phyloP scores from a whole-genome alignment of 2,329 filamentous ascomycete species.

The Mycosphaerelloides madeirae region DNA sequence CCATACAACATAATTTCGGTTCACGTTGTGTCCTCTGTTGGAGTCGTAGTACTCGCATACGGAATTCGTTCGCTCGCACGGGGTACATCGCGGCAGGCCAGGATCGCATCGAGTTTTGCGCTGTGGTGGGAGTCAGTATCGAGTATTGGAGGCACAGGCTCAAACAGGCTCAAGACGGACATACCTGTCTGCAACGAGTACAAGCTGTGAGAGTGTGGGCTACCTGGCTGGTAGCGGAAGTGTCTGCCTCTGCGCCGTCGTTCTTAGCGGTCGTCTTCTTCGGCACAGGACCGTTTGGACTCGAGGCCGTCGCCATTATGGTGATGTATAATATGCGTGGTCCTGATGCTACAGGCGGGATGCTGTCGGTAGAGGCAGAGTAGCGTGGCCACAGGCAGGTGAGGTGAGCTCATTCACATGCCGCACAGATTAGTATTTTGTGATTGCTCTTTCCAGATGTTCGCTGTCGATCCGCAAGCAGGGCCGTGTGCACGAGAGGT shows the following conservation, averaged over 20 bases:
- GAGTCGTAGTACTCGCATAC: constrained; percentile 95
- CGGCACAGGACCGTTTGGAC: constrained; percentile 8
- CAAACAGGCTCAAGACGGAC: constrained; percentile 20
- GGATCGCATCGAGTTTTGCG: constrained; percentile 96
- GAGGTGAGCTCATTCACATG: constrained; percentile 1
- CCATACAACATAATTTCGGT: constrained; percentile 85
- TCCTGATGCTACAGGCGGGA: too few relatives aligned
- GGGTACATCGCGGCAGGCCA: constrained; percentile 81
- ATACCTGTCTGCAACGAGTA: constrained; percentile 72
- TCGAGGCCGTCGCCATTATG: constrained; percentile 4
- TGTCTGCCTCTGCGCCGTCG: constrained; percentile 28
- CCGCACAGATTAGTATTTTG: constrained; percentile 1
- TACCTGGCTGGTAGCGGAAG: constrained; percentile 53
- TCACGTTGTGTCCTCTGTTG: constrained; percentile 76
- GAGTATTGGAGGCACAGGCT: not conserved
- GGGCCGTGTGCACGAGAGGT: too few relatives aligned
- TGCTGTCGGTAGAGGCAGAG: constrained; percentile 3
- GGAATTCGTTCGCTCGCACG: constrained; percentile 87
- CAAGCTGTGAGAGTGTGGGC: constrained; percentile 77
- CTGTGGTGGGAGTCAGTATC: constrained; percentile 44
- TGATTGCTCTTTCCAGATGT: too few relatives aligned
- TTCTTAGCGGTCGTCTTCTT: constrained; percentile 26
- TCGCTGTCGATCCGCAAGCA: too few relatives aligned
- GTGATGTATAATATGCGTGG: too few relatives aligned
- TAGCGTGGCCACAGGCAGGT: not conserved